Evolutionary conservation across 805 yeast genomes (phyloP).

Genomic region (Candida boleticola): DNA sequence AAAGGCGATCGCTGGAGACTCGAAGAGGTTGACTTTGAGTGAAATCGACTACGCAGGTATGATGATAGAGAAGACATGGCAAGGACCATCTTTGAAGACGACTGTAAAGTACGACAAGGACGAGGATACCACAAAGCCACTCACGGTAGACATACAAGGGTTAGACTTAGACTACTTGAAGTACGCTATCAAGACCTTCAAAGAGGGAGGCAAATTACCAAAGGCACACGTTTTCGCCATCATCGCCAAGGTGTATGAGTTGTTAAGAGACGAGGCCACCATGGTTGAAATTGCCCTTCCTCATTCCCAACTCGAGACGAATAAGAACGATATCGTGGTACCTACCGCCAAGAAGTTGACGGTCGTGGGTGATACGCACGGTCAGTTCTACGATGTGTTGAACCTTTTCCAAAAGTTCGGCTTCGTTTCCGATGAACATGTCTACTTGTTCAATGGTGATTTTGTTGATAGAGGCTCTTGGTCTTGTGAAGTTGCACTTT

Average conservation of each 20-base stretch:
- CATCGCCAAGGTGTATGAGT: constrained; percentile 63
- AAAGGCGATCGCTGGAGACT: constrained; percentile 78
- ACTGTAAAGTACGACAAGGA: constrained; percentile 9
- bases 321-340: constrained; percentile 23
- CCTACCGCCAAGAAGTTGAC: constrained; percentile 53
- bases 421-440: constrained; percentile 59
- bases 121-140: constrained; percentile 16
- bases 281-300: constrained; percentile 65
- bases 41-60: constrained; percentile 47
- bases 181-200: constrained; percentile 67
- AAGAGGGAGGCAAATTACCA: constrained; percentile 71
- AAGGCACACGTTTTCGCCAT: constrained; percentile 81
- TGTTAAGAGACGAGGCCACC: constrained; percentile 66
- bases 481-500: constrained; percentile 94
- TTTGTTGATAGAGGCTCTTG: constrained; percentile 98
- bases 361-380: constrained; percentile 97
- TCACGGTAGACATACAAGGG: constrained; percentile 27
- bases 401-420: constrained; percentile 79
- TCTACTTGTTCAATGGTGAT: constrained; percentile 91
- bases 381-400: constrained; percentile 88
- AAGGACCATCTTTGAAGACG: constrained; percentile 52
- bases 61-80: constrained; percentile 51
- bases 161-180: constrained; percentile 57
- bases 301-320: constrained; percentile 22
- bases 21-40: constrained; percentile 48